phyloP scores from a whole-genome alignment of 148 eudicot species.

The Nepenthes gracilis region DNA sequence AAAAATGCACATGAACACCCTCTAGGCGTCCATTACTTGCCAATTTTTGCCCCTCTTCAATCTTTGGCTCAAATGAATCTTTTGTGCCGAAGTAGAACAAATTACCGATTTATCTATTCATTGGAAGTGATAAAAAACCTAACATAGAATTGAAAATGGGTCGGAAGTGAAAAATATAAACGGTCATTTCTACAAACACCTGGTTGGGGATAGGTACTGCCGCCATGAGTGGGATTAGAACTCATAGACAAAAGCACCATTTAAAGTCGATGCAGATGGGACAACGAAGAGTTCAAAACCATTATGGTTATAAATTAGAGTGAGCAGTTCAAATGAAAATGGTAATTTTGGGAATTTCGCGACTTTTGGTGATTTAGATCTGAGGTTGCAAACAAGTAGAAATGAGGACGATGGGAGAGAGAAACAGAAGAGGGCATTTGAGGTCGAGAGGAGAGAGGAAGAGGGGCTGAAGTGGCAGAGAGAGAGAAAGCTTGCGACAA shows the following conservation, averaged over 20 bases:
- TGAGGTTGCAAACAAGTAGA: conserved; percentile 34
- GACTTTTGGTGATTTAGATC: conserved; percentile 22
- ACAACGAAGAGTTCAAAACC: conserved; percentile 37
- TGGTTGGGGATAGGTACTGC: conserved; percentile 27
- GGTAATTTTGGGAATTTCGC: conserved; percentile 31
- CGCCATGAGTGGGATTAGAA: conserved; percentile 24
- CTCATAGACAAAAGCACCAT: conserved; percentile 26
- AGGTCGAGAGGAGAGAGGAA: conserved; percentile 26
- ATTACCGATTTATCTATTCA: too few species aligned
- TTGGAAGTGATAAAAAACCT: too few species aligned
- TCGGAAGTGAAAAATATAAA: conserved; percentile 36
- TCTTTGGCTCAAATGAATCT: too few species aligned
- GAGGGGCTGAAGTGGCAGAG: conserved; percentile 13
- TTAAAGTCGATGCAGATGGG: conserved; percentile 18
- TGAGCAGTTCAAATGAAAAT: conserved; percentile 31
- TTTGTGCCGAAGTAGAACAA: too few species aligned
- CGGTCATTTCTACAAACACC: conserved; percentile 26
- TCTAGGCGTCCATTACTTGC: too few species aligned
- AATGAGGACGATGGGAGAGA: conserved; percentile 23
- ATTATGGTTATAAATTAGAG: conserved; percentile 15
- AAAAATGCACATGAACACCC: too few species aligned
- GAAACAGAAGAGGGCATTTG: conserved; percentile 54
- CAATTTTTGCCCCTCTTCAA: too few species aligned
- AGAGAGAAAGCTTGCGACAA: conserved; percentile 31
- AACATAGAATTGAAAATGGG: conserved; percentile 14